Evolutionary conservation across 345 rosid genomes (phyloP), one percentile per base, ranked within the genome.

Genomic region (Eucalyptus virginea): DNA sequence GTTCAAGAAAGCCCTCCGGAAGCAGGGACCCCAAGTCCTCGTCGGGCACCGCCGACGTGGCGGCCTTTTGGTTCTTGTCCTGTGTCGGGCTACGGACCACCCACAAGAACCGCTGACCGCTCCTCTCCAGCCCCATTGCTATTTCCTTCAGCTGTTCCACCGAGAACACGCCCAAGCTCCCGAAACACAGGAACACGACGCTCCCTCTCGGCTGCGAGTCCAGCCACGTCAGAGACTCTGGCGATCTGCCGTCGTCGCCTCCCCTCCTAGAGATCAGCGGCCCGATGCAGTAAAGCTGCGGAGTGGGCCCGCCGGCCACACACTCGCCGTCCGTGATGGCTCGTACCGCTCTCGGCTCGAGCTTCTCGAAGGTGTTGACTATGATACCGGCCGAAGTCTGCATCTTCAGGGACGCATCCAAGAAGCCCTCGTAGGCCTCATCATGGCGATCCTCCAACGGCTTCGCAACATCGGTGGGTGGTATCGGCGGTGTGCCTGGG

Each of bases 171-270:
- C 96, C 96, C 85, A 90, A 77, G 89, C 96, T 96, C 28, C 98
- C 97, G 47, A 95, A 96, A 88, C 95, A 94, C 4, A 96, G 88
- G 86, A 93, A 95, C 58, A 95, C 95, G 1, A 95, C 95, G 54
- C 93, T 94, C 65, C 87, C 83, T 30, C 90, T 90, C 18, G 95
- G 96, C 87, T 96, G 96, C 26, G 89, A 62, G 87, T 94, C 92
- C 1, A 95, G 93, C 96, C 96, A 95, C 10, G 48, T 86, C 24
- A 95, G 28, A 88, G 94, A 91, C 37, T 90, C 94, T 0, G 67
- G 91, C 16, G 19, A 8, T 9, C 62, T 87, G 51, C 32, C 88
- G 34, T 54, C 60, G 17, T 44, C 86, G 21, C 85, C 88, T 40
- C 89, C 87, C 62, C 51, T 58, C 7, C 44, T 17, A 12, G 88